These are phyloP conservation scores for Oenanthe javanica DNA, from an alignment of 140 eudicot genomes.

Conservation along the genomic window DNA sequence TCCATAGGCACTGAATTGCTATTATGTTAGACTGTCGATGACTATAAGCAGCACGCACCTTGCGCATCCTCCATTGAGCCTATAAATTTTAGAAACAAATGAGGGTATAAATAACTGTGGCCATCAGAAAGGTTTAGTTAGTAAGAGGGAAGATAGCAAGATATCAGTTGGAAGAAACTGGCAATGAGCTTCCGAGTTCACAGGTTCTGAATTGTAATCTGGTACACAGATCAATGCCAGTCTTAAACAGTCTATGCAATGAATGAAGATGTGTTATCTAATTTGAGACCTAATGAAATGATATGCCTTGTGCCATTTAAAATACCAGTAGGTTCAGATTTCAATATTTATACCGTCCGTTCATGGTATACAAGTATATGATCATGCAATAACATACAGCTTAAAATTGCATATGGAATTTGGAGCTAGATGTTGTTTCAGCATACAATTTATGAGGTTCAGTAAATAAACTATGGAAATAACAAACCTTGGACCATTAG, in stretches of 20 bases:
- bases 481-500: neutral
- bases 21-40: slow-evolving; percentile 70
- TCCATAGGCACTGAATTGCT: slow-evolving; percentile 87
- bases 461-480: neutral
- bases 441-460: neutral
- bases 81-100: slow-evolving; percentile 18
- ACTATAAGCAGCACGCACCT: slow-evolving; percentile 65
- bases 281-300: neutral
- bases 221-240: neutral
- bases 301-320: neutral
- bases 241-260: neutral
- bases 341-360: neutral
- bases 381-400: neutral
- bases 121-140: neutral
- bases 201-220: neutral
- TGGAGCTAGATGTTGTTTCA: neutral
- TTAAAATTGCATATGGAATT: neutral
- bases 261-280: neutral
- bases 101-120: neutral
- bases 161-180: neutral
- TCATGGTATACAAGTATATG: neutral
- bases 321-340: neutral
- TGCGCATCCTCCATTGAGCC: slow-evolving; percentile 85
- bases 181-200: neutral
- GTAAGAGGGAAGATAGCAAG: neutral